Percentiles rank a stretch among this genome's conserved stretches.
phyloP scores from a whole-genome alignment of 1,139 yeast species.

The Debaryomyces robertsiae region DNA sequence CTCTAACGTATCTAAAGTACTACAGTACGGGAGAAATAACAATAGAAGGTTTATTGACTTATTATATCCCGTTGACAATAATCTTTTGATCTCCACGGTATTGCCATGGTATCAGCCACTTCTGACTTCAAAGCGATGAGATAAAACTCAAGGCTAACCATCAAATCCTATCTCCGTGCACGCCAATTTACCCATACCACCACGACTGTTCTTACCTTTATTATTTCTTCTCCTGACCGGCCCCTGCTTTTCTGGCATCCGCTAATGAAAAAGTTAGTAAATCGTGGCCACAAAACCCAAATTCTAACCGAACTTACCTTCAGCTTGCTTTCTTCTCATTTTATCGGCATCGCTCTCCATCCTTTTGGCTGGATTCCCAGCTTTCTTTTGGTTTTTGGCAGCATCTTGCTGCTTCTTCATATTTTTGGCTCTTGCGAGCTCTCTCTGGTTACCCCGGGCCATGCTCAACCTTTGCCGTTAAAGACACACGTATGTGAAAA shows the following conservation, averaged over 20 bases:
- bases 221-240: slow-evolving; percentile 15
- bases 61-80: too few relatives aligned
- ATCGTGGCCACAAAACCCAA: neutral
- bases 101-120: too few relatives aligned
- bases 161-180: too few relatives aligned
- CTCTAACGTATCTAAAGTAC: too few relatives aligned
- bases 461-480: slow-evolving; percentile 35
- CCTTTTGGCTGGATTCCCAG: slow-evolving; percentile 82
- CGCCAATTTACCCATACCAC: too few relatives aligned
- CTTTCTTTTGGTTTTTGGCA: slow-evolving; percentile 63
- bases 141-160: too few relatives aligned
- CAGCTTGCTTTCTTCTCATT: slow-evolving; percentile 84
- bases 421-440: slow-evolving; percentile 87
- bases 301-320: slow-evolving; percentile 53
- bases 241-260: slow-evolving; percentile 64
- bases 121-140: too few relatives aligned
- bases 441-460: slow-evolving; percentile 98
- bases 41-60: too few relatives aligned
- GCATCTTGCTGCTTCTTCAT: slow-evolving; percentile 72
- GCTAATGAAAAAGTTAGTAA: slow-evolving; percentile 32
- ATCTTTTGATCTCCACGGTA: too few relatives aligned
- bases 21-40: too few relatives aligned
- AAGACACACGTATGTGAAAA: slow-evolving; percentile 1
- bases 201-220: neutral
- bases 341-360: slow-evolving; percentile 87